Evolutionary conservation across 345 rosid species (phyloP).

Genomic region (Schrenkiella parvula): DNA sequence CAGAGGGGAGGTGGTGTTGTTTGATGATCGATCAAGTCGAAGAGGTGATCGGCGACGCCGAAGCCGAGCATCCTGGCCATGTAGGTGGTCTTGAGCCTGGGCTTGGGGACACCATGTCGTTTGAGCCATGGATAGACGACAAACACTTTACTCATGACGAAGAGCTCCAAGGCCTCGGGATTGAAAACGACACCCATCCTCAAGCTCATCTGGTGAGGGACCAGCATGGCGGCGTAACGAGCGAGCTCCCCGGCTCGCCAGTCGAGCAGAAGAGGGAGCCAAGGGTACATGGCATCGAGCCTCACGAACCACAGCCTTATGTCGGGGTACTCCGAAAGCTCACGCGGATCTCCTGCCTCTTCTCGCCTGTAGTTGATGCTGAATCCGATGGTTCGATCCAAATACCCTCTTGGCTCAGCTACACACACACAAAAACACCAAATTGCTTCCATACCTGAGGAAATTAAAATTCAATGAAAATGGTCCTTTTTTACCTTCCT

Average conservation of each 20-base stretch:
- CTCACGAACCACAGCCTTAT: slow-evolving; percentile 88
- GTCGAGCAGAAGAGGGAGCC: slow-evolving; percentile 79
- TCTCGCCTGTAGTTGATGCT: slow-evolving; percentile 64
- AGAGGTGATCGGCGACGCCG: slow-evolving; percentile 68
- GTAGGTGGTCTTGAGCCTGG: slow-evolving; percentile 64
- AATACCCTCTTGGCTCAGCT: slow-evolving; percentile 58
- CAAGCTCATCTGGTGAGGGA: slow-evolving; percentile 93
- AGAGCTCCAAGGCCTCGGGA: slow-evolving; percentile 82
- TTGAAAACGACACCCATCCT: slow-evolving; percentile 85
- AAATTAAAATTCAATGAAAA: too few species aligned
- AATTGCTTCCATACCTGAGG: too few species aligned
- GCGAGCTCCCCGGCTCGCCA: slow-evolving; percentile 96
- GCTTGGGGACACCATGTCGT: slow-evolving; percentile 50
- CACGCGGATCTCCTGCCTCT: slow-evolving; percentile 64
- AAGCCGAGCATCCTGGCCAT: slow-evolving; percentile 97
- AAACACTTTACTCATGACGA: slow-evolving; percentile 73
- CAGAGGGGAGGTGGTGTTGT: background rate
- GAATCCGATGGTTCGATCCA: slow-evolving; percentile 71
- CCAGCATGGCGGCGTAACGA: slow-evolving; percentile 53
- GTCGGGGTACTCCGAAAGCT: slow-evolving; percentile 77
- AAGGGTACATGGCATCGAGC: slow-evolving; percentile 76
- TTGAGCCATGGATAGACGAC: slow-evolving; percentile 68
- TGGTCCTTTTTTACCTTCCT: slow-evolving; percentile 42
- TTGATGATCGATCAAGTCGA: slow-evolving; percentile 49
- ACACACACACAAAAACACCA: background rate